A percentile compares a stretch with the other conserved stretches of the same genome.
Conservation (phyloP, 163 green algal species). For the Scenedesmus sp. region DNA sequence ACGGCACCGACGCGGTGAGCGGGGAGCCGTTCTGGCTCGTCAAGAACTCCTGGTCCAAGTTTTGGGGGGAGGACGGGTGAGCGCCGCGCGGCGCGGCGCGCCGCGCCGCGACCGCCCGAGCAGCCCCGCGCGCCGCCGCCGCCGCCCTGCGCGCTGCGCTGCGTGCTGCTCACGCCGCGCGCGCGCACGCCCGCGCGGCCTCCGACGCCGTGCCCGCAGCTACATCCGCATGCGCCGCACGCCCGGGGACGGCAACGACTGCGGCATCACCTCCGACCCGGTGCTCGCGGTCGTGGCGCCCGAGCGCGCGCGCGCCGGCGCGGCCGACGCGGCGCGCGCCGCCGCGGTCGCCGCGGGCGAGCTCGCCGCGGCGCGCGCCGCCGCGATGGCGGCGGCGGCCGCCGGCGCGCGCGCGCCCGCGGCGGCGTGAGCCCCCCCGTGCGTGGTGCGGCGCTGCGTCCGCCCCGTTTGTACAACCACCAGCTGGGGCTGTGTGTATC, state of each 20-base stretch:
- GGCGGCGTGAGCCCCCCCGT: too few relatives aligned
- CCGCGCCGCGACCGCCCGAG: not conserved
- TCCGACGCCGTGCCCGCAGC: constrained; percentile 60
- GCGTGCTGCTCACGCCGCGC: too few relatives aligned
- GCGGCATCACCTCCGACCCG: constrained; percentile 69
- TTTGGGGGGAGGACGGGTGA: constrained; percentile 56
- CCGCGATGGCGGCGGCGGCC: too few relatives aligned
- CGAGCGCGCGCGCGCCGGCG: not conserved
- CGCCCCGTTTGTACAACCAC: too few relatives aligned
- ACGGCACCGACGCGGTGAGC: constrained; percentile 63
- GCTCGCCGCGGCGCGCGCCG: too few relatives aligned
- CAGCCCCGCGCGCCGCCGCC: too few relatives aligned
- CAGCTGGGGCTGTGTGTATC: too few relatives aligned
- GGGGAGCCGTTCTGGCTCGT: constrained; percentile 73
- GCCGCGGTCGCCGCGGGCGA: too few relatives aligned
- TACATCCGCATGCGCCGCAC: constrained; percentile 68
- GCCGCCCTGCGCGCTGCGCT: too few relatives aligned
- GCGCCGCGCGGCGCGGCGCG: not conserved
- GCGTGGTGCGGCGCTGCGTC: too few relatives aligned
- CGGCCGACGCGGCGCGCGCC: too few relatives aligned
- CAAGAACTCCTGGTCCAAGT: constrained; percentile 40
- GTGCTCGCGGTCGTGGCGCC: constrained; percentile 56
- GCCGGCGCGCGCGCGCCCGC: too few relatives aligned
- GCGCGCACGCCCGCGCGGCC: not conserved
- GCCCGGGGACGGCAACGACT: constrained; percentile 65